Conservation (phyloP, 2,329 filamentous ascomycete genomes). For the Fusarium sp. region DNA sequence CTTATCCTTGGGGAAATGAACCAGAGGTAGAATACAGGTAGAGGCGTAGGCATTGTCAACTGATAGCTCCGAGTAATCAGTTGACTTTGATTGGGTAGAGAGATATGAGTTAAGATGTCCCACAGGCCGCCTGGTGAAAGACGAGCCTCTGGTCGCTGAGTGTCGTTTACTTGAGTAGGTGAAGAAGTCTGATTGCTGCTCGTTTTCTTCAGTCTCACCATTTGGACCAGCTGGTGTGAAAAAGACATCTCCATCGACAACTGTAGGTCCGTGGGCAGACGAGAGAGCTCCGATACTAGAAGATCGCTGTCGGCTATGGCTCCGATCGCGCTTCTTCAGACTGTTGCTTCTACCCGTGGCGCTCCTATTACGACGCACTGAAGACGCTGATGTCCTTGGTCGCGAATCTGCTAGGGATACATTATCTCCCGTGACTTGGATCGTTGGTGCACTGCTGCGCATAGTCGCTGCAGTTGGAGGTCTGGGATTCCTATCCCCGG, state of each 20-base stretch:
- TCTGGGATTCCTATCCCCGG: slow-evolving; percentile 53
- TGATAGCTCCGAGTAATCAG: slow-evolving; percentile 56
- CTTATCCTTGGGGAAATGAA: slow-evolving; percentile 68
- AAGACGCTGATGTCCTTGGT: slow-evolving; percentile 50
- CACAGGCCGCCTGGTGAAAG: slow-evolving; percentile 59
- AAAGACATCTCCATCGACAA: slow-evolving; percentile 64
- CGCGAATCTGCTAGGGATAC: slow-evolving; percentile 55
- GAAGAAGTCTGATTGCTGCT: slow-evolving; percentile 59
- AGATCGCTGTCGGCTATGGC: slow-evolving; percentile 60
- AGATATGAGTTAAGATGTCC: slow-evolving; percentile 61
- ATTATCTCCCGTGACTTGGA: slow-evolving; percentile 80
- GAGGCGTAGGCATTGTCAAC: slow-evolving; percentile 59
- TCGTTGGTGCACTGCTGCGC: slow-evolving; percentile 70
- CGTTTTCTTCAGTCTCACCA: slow-evolving; percentile 53
- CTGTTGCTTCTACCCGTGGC: slow-evolving; percentile 64
- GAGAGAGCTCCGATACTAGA: slow-evolving; percentile 57
- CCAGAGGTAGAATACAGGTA: slow-evolving; percentile 62
- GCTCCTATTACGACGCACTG: slow-evolving; percentile 55
- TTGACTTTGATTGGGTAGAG: slow-evolving; percentile 56
- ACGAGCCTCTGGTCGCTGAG: slow-evolving; percentile 54
- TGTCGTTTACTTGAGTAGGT: slow-evolving; percentile 57
- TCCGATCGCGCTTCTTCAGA: slow-evolving; percentile 66
- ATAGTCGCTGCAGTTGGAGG: slow-evolving; percentile 59
- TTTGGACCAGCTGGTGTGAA: slow-evolving; percentile 60
- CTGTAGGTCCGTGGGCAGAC: slow-evolving; percentile 52